phyloP scores from a whole-genome alignment of 2,329 filamentous ascomycete species.

The Epichloe uncinata region DNA sequence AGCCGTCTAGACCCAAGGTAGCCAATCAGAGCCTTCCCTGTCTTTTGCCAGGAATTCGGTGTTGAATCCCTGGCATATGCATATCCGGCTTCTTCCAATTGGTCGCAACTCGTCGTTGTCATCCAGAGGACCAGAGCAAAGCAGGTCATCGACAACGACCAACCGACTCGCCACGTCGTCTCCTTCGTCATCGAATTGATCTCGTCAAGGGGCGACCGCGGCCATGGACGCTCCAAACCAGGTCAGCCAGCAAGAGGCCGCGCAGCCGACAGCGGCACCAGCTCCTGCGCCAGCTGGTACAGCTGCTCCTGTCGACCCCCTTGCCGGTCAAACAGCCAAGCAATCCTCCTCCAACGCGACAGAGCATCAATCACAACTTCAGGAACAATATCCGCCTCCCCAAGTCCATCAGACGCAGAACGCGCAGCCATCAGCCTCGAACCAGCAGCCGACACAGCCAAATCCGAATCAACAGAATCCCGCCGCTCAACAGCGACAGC shows the following conservation, averaged over 20 bases:
- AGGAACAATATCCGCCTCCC: conserved; percentile 8
- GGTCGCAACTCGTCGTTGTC: conserved; percentile 1
- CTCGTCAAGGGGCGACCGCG: background rate
- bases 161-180: background rate
- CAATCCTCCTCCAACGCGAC: background rate
- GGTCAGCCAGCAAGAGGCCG: background rate
- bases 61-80: background rate
- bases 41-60: background rate
- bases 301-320: background rate
- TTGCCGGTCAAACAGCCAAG: background rate
- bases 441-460: conserved; percentile 3
- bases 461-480: conserved; percentile 9
- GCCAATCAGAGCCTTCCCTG: conserved; percentile 1
- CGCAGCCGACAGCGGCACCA: background rate
- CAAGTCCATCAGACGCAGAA: background rate
- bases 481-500: conserved; percentile 14
- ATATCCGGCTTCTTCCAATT: conserved; percentile 1
- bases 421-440: conserved; percentile 8
- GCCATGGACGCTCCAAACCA: conserved; percentile 4
- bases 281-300: conserved; percentile 3
- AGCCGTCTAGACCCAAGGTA: background rate
- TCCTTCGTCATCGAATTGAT: conserved; percentile 1
- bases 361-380: conserved; percentile 1
- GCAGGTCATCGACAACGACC: background rate
- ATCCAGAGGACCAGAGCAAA: background rate